Percentiles rank a stretch among this genome's conserved stretches.
Conservation (phyloP, 768 basidiomycete genomes). For the Holtermannia corniformis region DNA sequence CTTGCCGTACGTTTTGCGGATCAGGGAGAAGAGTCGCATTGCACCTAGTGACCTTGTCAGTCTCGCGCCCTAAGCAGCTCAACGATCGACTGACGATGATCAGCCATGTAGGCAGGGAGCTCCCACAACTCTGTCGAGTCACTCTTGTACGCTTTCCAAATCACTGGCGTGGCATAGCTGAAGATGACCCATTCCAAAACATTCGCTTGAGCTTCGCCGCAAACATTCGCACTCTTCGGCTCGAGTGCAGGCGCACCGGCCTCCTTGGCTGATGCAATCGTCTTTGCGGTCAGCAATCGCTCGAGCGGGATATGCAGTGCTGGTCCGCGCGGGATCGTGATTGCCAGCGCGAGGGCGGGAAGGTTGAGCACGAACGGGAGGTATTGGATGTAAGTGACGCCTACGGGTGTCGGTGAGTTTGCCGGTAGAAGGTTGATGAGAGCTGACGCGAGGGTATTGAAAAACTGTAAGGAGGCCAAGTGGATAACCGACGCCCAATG, state of each 20-base stretch:
- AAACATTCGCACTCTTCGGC: constrained; percentile 63
- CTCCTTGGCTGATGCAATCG: constrained; percentile 43
- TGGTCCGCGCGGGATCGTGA: constrained; percentile 61
- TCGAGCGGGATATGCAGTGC: constrained; percentile 63
- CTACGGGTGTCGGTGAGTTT: neutral
- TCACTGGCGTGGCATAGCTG: constrained; percentile 75
- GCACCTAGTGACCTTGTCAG: constrained; percentile 18
- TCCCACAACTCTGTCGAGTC: constrained; percentile 76
- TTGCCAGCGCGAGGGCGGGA: constrained; percentile 44
- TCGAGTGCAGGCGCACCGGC: constrained; percentile 13
- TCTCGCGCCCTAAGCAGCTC: neutral
- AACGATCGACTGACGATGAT: constrained; percentile 50
- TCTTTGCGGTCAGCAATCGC: constrained; percentile 46
- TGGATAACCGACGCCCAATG: constrained; percentile 53
- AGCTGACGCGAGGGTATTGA: constrained; percentile 48
- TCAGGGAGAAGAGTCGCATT: constrained; percentile 20
- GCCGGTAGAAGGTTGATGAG: constrained; percentile 19
- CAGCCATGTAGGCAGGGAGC: constrained; percentile 65
- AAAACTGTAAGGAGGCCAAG: constrained; percentile 53
- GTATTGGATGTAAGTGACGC: constrained; percentile 15
- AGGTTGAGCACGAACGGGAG: constrained; percentile 31
- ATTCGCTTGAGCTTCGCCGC: constrained; percentile 45
- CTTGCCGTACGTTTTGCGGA: constrained; percentile 28
- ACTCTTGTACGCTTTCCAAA: constrained; percentile 68
- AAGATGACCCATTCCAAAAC: constrained; percentile 57